Percentiles rank a stretch among this genome's conserved stretches.
phyloP scores from a whole-genome alignment of 345 rosid species.

The Kandelia obovata region DNA sequence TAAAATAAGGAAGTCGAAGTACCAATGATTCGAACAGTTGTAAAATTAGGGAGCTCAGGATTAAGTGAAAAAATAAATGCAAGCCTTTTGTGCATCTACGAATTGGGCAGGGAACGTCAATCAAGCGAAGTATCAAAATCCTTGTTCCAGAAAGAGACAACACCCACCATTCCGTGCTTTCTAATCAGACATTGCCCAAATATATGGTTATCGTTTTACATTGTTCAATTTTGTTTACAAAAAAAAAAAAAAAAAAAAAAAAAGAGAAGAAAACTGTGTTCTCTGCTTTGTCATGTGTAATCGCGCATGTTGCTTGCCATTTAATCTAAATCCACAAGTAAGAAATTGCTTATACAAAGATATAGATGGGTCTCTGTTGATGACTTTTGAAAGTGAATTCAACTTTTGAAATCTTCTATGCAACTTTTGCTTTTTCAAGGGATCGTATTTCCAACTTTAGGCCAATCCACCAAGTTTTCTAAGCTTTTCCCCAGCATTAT shows the following conservation, averaged over 20 bases:
- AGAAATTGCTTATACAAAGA: too few relatives aligned
- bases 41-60: conserved; percentile 31
- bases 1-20: too few relatives aligned
- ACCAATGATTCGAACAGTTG: too few relatives aligned
- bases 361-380: too few relatives aligned
- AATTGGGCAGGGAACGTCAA: conserved; percentile 16
- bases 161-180: conserved; percentile 22
- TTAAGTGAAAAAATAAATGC: conserved; percentile 2
- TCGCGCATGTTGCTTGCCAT: too few relatives aligned
- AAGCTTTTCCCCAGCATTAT: background rate
- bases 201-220: too few relatives aligned
- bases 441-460: conserved; percentile 24
- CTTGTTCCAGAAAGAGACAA: conserved; percentile 38
- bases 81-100: background rate
- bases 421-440: conserved; percentile 28
- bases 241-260: too few relatives aligned
- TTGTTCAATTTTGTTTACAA: too few relatives aligned
- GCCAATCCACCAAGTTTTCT: conserved; percentile 13
- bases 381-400: conserved; percentile 14
- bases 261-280: too few relatives aligned
- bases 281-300: too few relatives aligned
- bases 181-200: conserved; percentile 8
- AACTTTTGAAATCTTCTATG: conserved; percentile 39
- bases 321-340: too few relatives aligned
- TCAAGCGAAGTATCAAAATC: conserved; percentile 16